Evolutionary conservation across 805 yeast species (phyloP).

Genomic region (Saccharomycopsis javanensis): DNA sequence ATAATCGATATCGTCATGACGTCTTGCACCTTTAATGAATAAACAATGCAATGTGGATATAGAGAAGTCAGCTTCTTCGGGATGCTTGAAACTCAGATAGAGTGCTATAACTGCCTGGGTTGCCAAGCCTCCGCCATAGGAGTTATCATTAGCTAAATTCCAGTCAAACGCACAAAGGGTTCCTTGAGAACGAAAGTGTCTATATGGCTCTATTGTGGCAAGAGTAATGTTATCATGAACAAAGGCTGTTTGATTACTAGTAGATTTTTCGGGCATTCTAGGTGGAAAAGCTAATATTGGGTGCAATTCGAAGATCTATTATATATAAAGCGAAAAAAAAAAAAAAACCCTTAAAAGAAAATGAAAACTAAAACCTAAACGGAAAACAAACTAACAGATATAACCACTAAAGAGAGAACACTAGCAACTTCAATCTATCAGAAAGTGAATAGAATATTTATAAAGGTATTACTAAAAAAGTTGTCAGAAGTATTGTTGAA

Average conservation of each 20-base stretch:
- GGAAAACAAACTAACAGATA: too few relatives aligned
- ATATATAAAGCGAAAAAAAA: too few relatives aligned
- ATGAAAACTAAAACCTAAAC: too few relatives aligned
- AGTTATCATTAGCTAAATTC: background rate
- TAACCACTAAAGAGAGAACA: too few relatives aligned
- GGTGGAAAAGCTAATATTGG: background rate
- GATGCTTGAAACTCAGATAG: background rate
- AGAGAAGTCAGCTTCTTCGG: background rate
- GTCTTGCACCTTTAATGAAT: background rate
- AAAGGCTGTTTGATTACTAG: background rate
- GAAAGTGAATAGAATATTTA: too few relatives aligned
- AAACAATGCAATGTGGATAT: constrained; percentile 2
- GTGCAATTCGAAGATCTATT: background rate
- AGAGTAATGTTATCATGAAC: background rate
- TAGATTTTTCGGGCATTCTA: background rate
- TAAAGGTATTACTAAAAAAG: too few relatives aligned
- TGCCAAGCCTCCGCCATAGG: background rate
- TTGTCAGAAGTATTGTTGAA: too few relatives aligned
- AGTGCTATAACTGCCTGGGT: background rate
- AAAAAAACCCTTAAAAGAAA: too few relatives aligned
- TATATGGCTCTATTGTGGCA: background rate
- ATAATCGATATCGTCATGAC: background rate
- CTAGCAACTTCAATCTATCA: too few relatives aligned
- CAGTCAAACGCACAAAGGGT: background rate
- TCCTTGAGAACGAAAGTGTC: background rate